Conservation (phyloP, 2,329 filamentous ascomycete genomes). For the Pseudogymnoascus pannorum region DNA sequence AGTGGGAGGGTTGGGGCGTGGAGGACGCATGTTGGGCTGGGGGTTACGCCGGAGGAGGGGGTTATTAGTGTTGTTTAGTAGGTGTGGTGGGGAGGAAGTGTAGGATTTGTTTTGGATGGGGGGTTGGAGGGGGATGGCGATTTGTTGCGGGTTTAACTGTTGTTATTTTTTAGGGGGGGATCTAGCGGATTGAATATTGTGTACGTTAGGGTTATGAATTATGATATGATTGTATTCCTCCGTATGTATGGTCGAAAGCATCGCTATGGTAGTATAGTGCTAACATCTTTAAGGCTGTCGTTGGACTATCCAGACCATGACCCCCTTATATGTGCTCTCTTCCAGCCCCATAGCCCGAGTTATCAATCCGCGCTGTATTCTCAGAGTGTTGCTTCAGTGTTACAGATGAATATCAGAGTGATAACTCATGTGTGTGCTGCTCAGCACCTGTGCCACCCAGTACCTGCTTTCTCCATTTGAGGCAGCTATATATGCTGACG, state of each 20-base stretch:
- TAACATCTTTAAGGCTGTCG: too few relatives aligned
- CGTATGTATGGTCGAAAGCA: not conserved
- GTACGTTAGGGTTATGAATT: not conserved
- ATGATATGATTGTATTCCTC: not conserved
- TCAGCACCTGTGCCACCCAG: too few relatives aligned
- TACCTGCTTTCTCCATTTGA: too few relatives aligned
- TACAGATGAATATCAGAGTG: too few relatives aligned
- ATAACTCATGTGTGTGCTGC: too few relatives aligned
- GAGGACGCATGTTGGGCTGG: conserved; percentile 25
- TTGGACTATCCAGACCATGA: too few relatives aligned
- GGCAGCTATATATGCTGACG: too few relatives aligned
- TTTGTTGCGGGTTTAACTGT: not conserved
- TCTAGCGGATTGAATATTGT: not conserved
- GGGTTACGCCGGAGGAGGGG: conserved; percentile 24
- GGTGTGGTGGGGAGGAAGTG: too few relatives aligned
- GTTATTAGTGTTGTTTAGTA: conserved; percentile 16
- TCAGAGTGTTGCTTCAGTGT: too few relatives aligned
- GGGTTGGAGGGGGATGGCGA: not conserved
- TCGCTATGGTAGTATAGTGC: too few relatives aligned
- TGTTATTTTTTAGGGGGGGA: not conserved
- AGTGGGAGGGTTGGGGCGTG: conserved; percentile 26
- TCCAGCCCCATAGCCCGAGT: too few relatives aligned
- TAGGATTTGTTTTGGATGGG: not conserved
- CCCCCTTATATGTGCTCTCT: not conserved
- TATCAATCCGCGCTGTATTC: too few relatives aligned